Base-by-base conservation (phyloP, 2,329 filamentous ascomycete genomes). In the Leptographium procerum region DNA sequence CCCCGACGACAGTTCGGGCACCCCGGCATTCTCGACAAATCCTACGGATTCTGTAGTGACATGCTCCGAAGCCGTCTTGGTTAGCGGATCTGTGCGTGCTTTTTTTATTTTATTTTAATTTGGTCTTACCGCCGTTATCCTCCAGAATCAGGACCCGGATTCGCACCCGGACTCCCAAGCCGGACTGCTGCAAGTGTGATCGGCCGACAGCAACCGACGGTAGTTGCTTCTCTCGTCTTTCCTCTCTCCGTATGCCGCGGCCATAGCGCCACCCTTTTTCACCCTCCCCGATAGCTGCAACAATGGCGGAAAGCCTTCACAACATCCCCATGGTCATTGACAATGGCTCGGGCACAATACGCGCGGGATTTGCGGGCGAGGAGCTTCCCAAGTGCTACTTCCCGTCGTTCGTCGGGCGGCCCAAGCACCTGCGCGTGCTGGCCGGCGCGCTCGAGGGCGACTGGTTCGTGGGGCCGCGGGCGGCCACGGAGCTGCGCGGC, bases 291-390 rank as follows among this genome's bases (percentile, higher is more conserved):
- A 7, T 53, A 16, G 22, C 52, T 53, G 28, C 43, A 52, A 66
- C 60, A 24, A 83, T 84, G 80, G 73, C 79, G 62, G 81, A 84
- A 64, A 77, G 77, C 59, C 84, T 97, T 58, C 94, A 96, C 79
- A 99, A 99, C 80, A 91, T 91, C 65, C 91, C 94, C 60, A 96
- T 99, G 73, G 94, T 99, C 70, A 88, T 99, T 69, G 94, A 99
- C 82, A 99, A 99, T 76, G 94, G 94, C 68, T 96, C 91, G 65
- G 94, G 94, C 64, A 99, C 94, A 5, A 97, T 99, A 70, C 85
- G 95, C 71, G 94, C 94, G 57, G 94, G 94, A 26, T 99, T 97
- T 71, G 94, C 94, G 40, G 94, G 94, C 65, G 91, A 96, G 68
- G 94, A 99, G 71, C 79, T 92, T 55, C 94, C 94, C 24, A 96